Evolutionary conservation across 495 filamentous ascomycete species (phyloP), one percentile per base, ranked within the genome.

Genomic region (Evansstolkia leycettana): DNA sequence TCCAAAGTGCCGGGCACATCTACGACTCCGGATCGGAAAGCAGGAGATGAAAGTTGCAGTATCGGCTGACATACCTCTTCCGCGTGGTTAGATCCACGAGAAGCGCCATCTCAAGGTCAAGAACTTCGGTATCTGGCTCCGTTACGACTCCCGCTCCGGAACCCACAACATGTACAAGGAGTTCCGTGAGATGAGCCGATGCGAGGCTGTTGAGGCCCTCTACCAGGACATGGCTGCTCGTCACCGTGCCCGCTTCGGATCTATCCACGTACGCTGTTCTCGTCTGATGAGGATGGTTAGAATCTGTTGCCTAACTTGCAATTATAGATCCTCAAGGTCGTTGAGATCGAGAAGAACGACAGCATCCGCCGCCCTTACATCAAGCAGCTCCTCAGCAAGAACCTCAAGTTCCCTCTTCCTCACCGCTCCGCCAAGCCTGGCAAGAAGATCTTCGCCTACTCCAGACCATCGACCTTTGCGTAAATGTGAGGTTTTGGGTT

Each of bases 161-260:
- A 98, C 92, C 50, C 90, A 98, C 84, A 98, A 98, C 79, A 98
- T 98, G 90, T 98, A 98, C 84, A 96, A 95, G 76, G 90, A 98
- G 75, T 96, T 95, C 78, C 82, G 90, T 60, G 90, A 96, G 76
- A 83, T 94, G 73, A 87, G 83, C 57, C 76, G 90, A 63, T 82
- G 78, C 44, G 89, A 86, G 42, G 90, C 90, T 43, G 90, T 98
- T 43, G 84, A 96, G 69, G 72, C 87, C 47, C 78, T 98, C 61
- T 98, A 98, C 77, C 84, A 93, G 70, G 90, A 98, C 67, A 96
- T 98, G 92, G 83, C 90, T 55, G 88, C 92, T 61, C 82, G 92
- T 56, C 90, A 98, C 73, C 84, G 90, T 64, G 78, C 90, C 51
- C 84, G 90, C 49, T 98, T 96, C 74, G 77, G 92, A 64, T 94